Evolutionary conservation across 1,284 basidiomycete species (phyloP).

Genomic region (Pseudozyma pruni): DNA sequence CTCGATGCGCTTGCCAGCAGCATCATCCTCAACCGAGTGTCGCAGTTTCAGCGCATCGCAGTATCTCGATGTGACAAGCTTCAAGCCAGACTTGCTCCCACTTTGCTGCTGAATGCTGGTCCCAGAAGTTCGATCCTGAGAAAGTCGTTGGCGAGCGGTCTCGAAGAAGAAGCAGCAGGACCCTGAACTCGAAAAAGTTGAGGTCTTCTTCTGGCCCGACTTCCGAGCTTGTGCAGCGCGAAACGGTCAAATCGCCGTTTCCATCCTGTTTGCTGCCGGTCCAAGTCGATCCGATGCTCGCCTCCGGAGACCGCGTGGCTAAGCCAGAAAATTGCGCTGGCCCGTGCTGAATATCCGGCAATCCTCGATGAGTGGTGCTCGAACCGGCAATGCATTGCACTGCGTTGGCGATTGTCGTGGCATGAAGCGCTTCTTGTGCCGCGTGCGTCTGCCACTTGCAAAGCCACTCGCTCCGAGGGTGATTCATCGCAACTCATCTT

Average conservation of each 20-base stretch:
- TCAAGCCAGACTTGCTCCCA: no score
- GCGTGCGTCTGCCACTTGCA: background rate
- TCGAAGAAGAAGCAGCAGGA: background rate
- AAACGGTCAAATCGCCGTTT: background rate
- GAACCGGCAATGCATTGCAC: no score
- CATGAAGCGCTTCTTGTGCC: background rate
- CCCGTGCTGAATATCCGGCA: constrained; percentile 15
- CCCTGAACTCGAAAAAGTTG: constrained; percentile 7
- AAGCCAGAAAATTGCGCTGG: constrained; percentile 2
- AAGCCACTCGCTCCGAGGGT: constrained; percentile 9
- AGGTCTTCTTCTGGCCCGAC: constrained; percentile 6
- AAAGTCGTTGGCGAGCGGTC: no score
- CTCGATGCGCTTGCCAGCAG: no score
- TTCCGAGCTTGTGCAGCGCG: constrained; percentile 2
- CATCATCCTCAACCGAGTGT: no score
- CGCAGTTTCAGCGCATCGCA: no score
- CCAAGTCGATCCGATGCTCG: constrained; percentile 15
- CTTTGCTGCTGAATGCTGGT: no score
- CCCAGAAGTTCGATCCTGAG: no score
- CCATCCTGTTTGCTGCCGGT: constrained; percentile 7
- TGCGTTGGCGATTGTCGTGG: background rate
- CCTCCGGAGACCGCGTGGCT: background rate
- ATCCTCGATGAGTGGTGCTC: no score
- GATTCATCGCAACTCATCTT: constrained; percentile 1
- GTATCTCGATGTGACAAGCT: no score